Base-by-base conservation (phyloP, 2,329 filamentous ascomycete species). In the Mycocentrospora acerina region DNA sequence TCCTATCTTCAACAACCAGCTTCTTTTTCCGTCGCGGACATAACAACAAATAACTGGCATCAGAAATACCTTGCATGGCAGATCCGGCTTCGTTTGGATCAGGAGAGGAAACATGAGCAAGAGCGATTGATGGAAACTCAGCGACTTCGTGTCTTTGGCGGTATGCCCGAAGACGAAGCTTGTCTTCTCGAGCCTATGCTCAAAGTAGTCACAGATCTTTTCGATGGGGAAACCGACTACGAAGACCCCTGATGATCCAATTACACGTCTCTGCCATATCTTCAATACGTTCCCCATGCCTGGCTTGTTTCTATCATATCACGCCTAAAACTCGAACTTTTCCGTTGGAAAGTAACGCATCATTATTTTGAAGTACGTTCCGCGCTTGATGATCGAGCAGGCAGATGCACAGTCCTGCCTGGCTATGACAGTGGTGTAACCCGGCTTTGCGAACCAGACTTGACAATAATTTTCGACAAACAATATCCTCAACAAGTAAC, bases 181-280 rank as follows among this genome's bases (percentile, higher is more conserved):
- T 60, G 60, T 43, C 61, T 74, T 11, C 59, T 71, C 34, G 70
- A 67, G 34, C 65, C 68, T 2, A 74, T 74, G 71, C 51, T 74
- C 42, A 69, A 70, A 53, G 71, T 74, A 9, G 71, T 74, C 14
- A 68, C 69, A 36, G 64, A 68, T 44, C 60, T 74, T 11, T 74
- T 74, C 47, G 61, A 71, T 39, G 70, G 69, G 22, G 53, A 60
- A 37, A 64, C 68, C 42, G 71, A 74, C 51, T 74, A 72, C 42
- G 64, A 70, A 35, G 68, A 71, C 46, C 62, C 67, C 27, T 71
- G 58, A 64, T 42, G 35, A 32, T 38, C 36, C 35, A 26, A 14
- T 40, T 19, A 26, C 45, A 12, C 13, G 29, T 22, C 25, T 24
- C 13, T 18, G 14, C 15, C 29, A 44, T 38, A 35, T 13, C 37